phyloP scores from a whole-genome alignment of 495 filamentous ascomycete species.

The Lasiosphaeria ovina region DNA sequence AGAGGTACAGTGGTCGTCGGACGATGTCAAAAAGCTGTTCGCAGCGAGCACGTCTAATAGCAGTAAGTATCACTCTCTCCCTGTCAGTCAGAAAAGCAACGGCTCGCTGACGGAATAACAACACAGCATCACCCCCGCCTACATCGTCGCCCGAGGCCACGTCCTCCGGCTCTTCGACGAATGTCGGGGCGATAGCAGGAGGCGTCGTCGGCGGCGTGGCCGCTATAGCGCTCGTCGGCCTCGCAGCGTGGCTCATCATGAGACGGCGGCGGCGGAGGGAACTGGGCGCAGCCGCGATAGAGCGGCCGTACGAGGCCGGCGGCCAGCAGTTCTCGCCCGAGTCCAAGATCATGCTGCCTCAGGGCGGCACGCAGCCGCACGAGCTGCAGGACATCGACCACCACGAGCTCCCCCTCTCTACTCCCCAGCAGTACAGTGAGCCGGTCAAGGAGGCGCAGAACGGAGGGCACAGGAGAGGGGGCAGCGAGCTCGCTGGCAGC shows the following conservation, averaged over 20 bases:
- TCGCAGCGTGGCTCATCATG: constrained; percentile 5
- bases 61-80: neutral
- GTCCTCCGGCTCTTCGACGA: constrained; percentile 1
- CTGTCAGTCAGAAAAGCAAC: neutral
- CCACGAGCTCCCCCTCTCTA: no score
- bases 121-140: neutral
- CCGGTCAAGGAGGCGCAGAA: no score
- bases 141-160: neutral
- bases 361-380: no score
- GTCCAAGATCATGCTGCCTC: neutral
- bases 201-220: constrained; percentile 13
- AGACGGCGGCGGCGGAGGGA: neutral
- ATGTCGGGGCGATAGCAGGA: constrained; percentile 11
- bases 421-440: no score
- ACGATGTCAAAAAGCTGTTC: neutral
- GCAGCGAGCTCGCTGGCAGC: neutral
- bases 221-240: constrained; percentile 4
- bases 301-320: neutral
- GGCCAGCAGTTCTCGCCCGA: neutral
- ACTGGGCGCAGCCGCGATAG: neutral
- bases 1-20: neutral
- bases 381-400: no score
- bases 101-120: neutral
- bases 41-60: neutral
- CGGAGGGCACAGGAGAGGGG: neutral